Evolutionary conservation across 176 grass and related monocot genomes (phyloP).

Genomic region (Thalia dealbata): DNA sequence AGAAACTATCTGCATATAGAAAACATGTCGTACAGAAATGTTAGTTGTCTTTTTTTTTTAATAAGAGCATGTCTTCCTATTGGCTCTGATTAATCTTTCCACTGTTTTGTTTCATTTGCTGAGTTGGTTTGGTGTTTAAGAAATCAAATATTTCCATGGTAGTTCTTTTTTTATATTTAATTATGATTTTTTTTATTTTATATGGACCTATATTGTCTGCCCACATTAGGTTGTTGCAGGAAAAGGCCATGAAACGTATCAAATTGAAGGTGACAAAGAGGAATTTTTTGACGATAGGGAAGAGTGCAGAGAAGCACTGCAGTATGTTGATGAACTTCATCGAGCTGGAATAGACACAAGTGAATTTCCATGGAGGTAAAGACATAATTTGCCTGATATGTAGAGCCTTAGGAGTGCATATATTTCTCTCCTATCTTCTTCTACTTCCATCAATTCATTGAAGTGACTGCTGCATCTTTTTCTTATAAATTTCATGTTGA

Average conservation of each 20-base stretch:
- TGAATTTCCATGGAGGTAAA: slow-evolving; percentile 94
- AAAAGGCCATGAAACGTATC: slow-evolving; percentile 73
- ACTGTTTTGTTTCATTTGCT: too few species aligned
- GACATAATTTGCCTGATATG: not conserved
- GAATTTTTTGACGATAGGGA: slow-evolving; percentile 97
- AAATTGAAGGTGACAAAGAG: slow-evolving; percentile 79
- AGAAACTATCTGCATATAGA: too few species aligned
- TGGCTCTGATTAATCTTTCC: too few species aligned
- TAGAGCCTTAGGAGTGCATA: too few species aligned
- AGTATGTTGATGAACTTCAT: slow-evolving; percentile 81
- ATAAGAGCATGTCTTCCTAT: too few species aligned
- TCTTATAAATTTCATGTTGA: not conserved
- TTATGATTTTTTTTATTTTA: not conserved
- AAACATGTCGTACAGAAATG: too few species aligned
- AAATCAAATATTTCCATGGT: not conserved
- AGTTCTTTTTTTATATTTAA: not conserved
- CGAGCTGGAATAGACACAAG: slow-evolving; percentile 93
- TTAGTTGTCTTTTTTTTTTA: too few species aligned
- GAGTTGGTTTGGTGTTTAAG: too few species aligned
- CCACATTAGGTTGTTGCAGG: slow-evolving; percentile 72
- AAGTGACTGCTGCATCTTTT: not conserved
- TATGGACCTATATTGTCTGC: not conserved
- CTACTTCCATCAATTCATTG: not conserved
- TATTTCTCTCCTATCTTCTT: not conserved
- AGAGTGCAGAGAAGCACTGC: slow-evolving; percentile 91